Percentiles rank a stretch among this genome's conserved stretches.
Conservation (phyloP, 192 early-diverging fungal genomes). For the Radiomyces spectabilis region DNA sequence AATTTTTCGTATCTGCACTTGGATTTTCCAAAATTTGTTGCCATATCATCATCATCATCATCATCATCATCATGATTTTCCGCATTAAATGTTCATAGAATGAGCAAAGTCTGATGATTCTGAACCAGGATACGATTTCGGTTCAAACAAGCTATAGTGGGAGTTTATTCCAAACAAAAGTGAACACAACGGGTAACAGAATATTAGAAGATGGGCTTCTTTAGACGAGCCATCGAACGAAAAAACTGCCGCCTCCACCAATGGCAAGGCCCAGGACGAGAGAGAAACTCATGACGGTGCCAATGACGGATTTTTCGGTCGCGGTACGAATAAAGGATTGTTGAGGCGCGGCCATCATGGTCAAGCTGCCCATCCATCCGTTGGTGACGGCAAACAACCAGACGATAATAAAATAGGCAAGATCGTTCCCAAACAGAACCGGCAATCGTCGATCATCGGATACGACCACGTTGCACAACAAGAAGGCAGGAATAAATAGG, state of each 20-base stretch:
- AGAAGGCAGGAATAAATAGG: slow-evolving; percentile 60
- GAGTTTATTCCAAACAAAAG: no score
- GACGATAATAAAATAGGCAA: slow-evolving; percentile 43
- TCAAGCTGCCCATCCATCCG: slow-evolving; percentile 55
- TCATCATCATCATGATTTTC: no score
- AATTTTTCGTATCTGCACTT: no score
- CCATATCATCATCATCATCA: no score
- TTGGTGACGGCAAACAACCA: slow-evolving; percentile 57
- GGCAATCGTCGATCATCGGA: slow-evolving; percentile 25
- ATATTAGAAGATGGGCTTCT: no score
- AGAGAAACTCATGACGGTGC: slow-evolving; percentile 60
- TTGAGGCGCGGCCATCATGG: slow-evolving; percentile 55
- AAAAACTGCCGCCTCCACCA: slow-evolving; percentile 55
- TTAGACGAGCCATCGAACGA: slow-evolving; percentile 29
- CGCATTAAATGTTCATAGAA: no score
- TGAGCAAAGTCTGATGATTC: no score
- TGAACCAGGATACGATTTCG: no score
- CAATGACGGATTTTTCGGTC: slow-evolving; percentile 48
- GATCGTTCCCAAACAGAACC: slow-evolving; percentile 34
- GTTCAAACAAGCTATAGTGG: no score
- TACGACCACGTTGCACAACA: slow-evolving; percentile 58
- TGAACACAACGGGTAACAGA: no score
- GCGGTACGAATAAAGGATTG: slow-evolving; percentile 13
- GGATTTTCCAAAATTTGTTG: no score
- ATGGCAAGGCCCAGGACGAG: slow-evolving; percentile 58